A percentile compares a stretch with the other conserved stretches of the same genome.
These are phyloP conservation scores for Claviceps sp. DNA, from an alignment of 2,329 filamentous ascomycete genomes.

Conservation along the genomic window DNA sequence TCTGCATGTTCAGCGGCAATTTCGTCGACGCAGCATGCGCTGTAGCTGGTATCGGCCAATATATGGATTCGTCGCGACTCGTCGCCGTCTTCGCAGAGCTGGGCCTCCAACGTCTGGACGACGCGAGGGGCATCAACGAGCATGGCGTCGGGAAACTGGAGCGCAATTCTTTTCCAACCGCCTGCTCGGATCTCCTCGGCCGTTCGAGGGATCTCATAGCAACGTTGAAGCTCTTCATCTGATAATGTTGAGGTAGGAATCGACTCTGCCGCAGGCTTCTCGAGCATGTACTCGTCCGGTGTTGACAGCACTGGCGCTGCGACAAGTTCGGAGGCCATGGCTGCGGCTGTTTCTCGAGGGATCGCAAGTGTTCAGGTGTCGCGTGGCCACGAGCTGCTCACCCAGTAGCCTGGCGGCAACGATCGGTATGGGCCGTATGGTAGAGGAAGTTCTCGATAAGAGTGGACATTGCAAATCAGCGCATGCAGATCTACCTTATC, in stretches of 20 bases:
- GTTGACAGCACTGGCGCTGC: constrained; percentile 50
- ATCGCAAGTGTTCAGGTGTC: neutral
- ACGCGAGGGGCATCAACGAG: constrained; percentile 73
- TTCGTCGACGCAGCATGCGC: constrained; percentile 93
- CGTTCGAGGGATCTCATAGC: constrained; percentile 79
- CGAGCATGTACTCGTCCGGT: constrained; percentile 45
- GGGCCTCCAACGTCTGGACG: constrained; percentile 38
- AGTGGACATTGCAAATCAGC: neutral
- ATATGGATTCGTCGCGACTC: constrained; percentile 50
- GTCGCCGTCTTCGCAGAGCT: constrained; percentile 11
- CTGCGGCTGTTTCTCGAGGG: neutral
- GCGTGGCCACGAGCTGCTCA: neutral
- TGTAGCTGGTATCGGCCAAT: constrained; percentile 90
- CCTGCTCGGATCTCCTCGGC: constrained; percentile 59
- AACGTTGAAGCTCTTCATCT: constrained; percentile 57
- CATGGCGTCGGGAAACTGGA: constrained; percentile 97
- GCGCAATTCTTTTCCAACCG: constrained; percentile 61
- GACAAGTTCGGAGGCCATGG: constrained; percentile 34
- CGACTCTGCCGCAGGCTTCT: constrained; percentile 30
- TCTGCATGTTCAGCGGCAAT: constrained; percentile 87
- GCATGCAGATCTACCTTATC: no score
- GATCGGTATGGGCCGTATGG: neutral
- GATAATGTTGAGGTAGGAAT: constrained; percentile 21
- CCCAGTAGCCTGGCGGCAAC: neutral
- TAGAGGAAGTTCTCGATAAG: neutral